phyloP scores from a whole-genome alignment of 176 grass and related monocot species.

The Eremochloa ophiuroides region DNA sequence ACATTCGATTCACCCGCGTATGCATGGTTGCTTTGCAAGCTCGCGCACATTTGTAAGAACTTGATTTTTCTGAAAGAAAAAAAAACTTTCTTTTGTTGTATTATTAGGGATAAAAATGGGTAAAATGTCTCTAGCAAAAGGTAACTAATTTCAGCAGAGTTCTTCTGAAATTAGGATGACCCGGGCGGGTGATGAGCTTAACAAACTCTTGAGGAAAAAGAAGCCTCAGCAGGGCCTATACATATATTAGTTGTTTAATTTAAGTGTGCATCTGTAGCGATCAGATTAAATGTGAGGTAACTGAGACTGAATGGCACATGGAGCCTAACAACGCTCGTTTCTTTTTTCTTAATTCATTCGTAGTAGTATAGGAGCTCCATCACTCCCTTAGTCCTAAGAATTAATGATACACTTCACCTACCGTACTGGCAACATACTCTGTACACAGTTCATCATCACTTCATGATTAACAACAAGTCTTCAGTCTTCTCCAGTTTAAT shows the following conservation, averaged over 20 bases:
- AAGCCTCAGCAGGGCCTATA: neutral
- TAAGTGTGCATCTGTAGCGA: neutral
- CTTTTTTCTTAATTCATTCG: neutral
- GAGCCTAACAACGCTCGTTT: neutral
- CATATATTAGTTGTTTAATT: neutral
- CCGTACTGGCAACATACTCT: neutral
- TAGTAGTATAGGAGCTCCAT: neutral
- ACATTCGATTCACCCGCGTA: no score
- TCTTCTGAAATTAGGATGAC: neutral
- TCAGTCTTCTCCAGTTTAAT: neutral
- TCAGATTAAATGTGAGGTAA: neutral
- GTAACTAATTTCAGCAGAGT: neutral
- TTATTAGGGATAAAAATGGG: no score
- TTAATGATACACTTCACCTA: no score
- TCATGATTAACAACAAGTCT: slow-evolving; percentile 1
- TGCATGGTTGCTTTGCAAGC: no score
- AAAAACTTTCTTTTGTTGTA: neutral
- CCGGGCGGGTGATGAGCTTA: neutral
- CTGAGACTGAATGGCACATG: slow-evolving; percentile 14
- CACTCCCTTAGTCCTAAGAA: neutral
- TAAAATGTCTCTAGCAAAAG: neutral
- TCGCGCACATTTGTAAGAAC: no score
- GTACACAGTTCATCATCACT: neutral
- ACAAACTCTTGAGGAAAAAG: neutral
- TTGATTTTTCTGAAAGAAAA: no score